Percentiles rank a stretch among this genome's conserved stretches.
phyloP scores from a whole-genome alignment of 352 stramenopile species.

The Phytophthora fragariaefolia region DNA sequence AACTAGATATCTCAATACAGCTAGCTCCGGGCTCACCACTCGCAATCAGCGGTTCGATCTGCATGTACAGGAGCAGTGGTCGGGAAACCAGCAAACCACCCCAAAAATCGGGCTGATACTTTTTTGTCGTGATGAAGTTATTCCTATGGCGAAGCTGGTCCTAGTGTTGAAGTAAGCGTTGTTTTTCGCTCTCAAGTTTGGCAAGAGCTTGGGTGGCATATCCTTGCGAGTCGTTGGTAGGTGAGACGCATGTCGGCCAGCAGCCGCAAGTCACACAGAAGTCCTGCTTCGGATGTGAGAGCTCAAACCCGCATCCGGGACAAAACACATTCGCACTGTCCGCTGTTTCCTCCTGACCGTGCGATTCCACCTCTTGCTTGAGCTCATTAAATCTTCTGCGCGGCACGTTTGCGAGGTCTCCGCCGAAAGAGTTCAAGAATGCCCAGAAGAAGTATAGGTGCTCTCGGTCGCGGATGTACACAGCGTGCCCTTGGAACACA shows the following conservation, averaged over 20 bases:
- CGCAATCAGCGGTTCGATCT: not conserved
- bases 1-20: too few species aligned
- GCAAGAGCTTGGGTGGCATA: conserved; percentile 57
- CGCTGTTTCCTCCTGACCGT: conserved; percentile 41
- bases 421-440: conserved; percentile 61
- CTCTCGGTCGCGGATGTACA: conserved; percentile 74
- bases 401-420: conserved; percentile 54
- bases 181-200: conserved; percentile 44
- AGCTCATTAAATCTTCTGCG: conserved; percentile 31
- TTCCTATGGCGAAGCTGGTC: not conserved
- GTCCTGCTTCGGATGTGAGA: conserved; percentile 51
- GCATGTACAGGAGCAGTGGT: too few species aligned
- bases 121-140: too few species aligned
- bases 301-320: conserved; percentile 50
- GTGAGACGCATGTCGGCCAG: conserved; percentile 64
- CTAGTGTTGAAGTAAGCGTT: conserved; percentile 23
- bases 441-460: conserved; percentile 76
- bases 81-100: too few species aligned
- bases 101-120: too few species aligned
- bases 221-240: conserved; percentile 59
- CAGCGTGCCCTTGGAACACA: conserved; percentile 43
- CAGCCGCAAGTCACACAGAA: conserved; percentile 71
- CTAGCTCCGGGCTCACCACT: not conserved
- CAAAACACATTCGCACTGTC: conserved; percentile 59
- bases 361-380: conserved; percentile 42